phyloP scores from a whole-genome alignment of 2,329 filamentous ascomycete genomes.

The Xylaria sp. region DNA sequence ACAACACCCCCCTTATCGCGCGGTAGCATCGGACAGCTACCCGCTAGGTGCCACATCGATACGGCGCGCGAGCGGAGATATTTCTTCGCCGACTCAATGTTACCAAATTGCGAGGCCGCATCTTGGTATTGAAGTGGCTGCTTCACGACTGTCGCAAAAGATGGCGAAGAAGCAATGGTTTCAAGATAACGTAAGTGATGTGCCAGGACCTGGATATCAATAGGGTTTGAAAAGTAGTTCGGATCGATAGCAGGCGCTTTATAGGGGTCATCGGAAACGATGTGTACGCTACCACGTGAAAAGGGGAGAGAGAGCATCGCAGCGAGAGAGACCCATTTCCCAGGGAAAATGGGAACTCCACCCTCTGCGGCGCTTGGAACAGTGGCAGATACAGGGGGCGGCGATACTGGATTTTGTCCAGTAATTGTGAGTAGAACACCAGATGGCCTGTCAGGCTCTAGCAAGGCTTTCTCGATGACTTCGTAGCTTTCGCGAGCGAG shows the following conservation, averaged over 20 bases:
- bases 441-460: not conserved
- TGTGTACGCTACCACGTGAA: not conserved
- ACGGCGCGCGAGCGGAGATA: not conserved
- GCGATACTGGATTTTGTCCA: not conserved
- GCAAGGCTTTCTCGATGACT: not conserved
- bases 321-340: not conserved
- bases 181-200: not conserved
- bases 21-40: not conserved
- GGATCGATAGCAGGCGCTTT: not conserved
- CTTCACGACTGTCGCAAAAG: not conserved
- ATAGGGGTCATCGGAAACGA: not conserved
- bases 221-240: not conserved
- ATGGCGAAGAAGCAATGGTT: not conserved
- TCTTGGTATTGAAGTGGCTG: not conserved
- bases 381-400: not conserved
- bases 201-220: not conserved
- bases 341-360: not conserved
- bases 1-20: not conserved
- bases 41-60: not conserved
- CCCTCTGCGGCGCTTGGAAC: not conserved
- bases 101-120: not conserved
- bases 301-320: not conserved
- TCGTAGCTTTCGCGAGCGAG: not conserved
- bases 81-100: not conserved
- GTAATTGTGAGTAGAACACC: not conserved